Evolutionary conservation across 805 yeast genomes (phyloP).

Genomic region (Teunomyces panamensis): DNA sequence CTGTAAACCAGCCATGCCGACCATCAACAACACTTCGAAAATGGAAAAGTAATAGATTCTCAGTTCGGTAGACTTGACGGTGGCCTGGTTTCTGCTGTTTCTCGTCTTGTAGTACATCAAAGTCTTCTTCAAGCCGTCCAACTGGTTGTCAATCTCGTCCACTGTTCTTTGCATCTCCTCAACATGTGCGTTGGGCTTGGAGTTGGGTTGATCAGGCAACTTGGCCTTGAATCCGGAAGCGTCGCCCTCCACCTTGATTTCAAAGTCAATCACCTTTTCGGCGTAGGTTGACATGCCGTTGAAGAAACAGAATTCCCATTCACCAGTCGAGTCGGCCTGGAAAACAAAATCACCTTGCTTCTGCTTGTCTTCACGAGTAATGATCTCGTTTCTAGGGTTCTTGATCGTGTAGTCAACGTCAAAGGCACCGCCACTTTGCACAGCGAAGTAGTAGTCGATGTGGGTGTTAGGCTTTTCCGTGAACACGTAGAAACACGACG

Average conservation of each 20-base stretch:
- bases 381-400: constrained; percentile 54
- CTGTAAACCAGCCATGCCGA: constrained; percentile 70
- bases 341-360: constrained; percentile 81
- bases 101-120: constrained; percentile 86
- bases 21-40: constrained; percentile 68
- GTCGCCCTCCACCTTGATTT: constrained; percentile 55
- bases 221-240: constrained; percentile 48
- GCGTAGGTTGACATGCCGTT: constrained; percentile 80
- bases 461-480: constrained; percentile 58
- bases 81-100: constrained; percentile 86
- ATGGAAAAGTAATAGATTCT: constrained; percentile 77
- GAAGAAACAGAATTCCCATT: constrained; percentile 83
- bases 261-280: constrained; percentile 82
- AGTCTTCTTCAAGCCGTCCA: constrained; percentile 53
- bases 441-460: constrained; percentile 79
- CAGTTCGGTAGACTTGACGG: constrained; percentile 75
- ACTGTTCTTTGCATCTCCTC: constrained; percentile 54
- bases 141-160: constrained; percentile 55
- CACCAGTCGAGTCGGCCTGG: constrained; percentile 64
- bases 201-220: constrained; percentile 53
- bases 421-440: constrained; percentile 74
- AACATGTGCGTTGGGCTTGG: constrained; percentile 50
- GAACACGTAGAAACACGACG: constrained; percentile 67
- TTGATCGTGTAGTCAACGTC: constrained; percentile 70
- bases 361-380: constrained; percentile 56